These are phyloP conservation scores for Aphanomyces cochlioides DNA, from an alignment of 352 stramenopile species.

Conservation along the genomic window DNA sequence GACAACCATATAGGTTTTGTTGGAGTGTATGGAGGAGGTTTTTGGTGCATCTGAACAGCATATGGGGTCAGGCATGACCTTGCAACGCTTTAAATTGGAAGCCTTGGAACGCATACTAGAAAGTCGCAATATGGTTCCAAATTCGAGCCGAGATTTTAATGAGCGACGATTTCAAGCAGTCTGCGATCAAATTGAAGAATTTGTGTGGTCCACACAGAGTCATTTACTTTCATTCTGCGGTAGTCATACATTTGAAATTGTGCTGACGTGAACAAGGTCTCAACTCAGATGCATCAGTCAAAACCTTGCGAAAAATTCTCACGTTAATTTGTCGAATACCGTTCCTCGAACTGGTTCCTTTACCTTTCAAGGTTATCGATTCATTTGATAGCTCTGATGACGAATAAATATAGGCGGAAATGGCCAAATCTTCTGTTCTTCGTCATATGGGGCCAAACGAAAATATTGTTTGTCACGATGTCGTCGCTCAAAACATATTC, in stretches of 20 bases:
- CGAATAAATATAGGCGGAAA: not conserved
- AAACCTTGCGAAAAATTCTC: constrained; percentile 1
- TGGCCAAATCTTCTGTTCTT: not conserved
- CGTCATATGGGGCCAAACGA: not conserved
- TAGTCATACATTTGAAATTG: not conserved
- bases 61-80: not conserved
- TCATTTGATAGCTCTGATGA: not conserved
- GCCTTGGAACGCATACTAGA: not conserved
- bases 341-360: not conserved
- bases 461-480: not conserved
- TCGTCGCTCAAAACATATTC: not conserved
- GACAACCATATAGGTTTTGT: not conserved
- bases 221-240: not conserved
- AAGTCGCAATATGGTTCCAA: not conserved
- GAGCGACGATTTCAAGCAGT: constrained; percentile 1
- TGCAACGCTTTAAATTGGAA: constrained; percentile 4
- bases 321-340: not conserved
- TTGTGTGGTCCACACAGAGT: constrained; percentile 2
- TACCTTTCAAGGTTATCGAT: constrained; percentile 3
- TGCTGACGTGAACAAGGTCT: not conserved
- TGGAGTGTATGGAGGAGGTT: not conserved
- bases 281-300: not conserved
- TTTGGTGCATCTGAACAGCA: not conserved
- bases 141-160: not conserved
- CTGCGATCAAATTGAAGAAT: constrained; percentile 14